A percentile compares a stretch with the other conserved stretches of the same genome.
Evolutionary conservation across 192 early-diverging fungal genomes (phyloP).

Genomic region (Gaertneriomyces semiglobifer): DNA sequence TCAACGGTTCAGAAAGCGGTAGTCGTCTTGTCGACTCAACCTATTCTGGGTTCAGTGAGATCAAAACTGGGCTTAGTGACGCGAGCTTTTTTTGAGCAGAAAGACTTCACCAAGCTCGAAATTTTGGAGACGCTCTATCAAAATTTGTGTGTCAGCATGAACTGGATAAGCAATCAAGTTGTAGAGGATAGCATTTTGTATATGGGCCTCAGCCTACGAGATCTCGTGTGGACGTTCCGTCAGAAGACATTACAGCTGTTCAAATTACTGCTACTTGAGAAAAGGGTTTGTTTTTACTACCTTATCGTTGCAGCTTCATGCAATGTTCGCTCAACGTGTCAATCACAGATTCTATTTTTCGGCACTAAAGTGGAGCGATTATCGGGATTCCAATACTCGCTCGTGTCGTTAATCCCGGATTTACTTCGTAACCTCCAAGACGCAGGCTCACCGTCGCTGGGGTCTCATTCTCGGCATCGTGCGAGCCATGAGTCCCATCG

Average conservation of each 20-base stretch:
- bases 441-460: slow-evolving; percentile 48
- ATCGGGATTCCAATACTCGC: slow-evolving; percentile 74
- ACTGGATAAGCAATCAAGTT: slow-evolving; percentile 6
- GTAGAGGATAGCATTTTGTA: too few relatives aligned
- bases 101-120: slow-evolving; percentile 74
- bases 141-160: slow-evolving; percentile 12
- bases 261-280: slow-evolving; percentile 75
- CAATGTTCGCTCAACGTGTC: not conserved
- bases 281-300: slow-evolving; percentile 46
- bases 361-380: slow-evolving; percentile 76
- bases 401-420: slow-evolving; percentile 72
- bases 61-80: slow-evolving; percentile 74
- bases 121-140: slow-evolving; percentile 54
- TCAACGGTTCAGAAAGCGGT: slow-evolving; percentile 79
- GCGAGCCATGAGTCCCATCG: not conserved
- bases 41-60: slow-evolving; percentile 51
- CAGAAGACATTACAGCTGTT: slow-evolving; percentile 70
- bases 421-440: slow-evolving; percentile 48
- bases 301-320: not conserved
- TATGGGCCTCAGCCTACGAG: slow-evolving; percentile 62
- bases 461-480: not conserved
- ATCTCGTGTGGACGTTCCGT: slow-evolving; percentile 69
- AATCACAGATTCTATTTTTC: slow-evolving; percentile 68
- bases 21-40: slow-evolving; percentile 67
- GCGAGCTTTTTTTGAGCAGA: slow-evolving; percentile 72